Evolutionary conservation across 2,329 filamentous ascomycete species (phyloP).

Genomic region (Fusarium transvaalense): DNA sequence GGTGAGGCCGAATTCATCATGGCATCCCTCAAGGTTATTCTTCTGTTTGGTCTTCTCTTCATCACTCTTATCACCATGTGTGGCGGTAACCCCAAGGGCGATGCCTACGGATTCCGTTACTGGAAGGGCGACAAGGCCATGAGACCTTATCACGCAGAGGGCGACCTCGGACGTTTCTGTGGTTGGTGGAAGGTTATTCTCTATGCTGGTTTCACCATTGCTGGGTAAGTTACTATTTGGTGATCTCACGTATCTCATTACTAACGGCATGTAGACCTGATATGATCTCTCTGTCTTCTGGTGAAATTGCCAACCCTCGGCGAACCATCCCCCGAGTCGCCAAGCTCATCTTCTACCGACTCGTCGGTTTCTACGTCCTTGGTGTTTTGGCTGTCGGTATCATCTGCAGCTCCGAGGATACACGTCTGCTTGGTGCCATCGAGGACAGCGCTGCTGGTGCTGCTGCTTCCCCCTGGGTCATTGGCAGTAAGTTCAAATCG

Average conservation of each 20-base stretch:
- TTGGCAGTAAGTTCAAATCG: conserved; percentile 52
- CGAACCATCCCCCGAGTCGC: conserved; percentile 75
- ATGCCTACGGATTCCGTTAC: conserved; percentile 74
- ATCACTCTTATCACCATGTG: conserved; percentile 77
- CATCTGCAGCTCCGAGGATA: conserved; percentile 64
- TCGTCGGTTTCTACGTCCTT: conserved; percentile 79
- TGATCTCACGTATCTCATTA: neutral
- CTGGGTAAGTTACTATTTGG: conserved; percentile 50
- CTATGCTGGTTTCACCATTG: conserved; percentile 76
- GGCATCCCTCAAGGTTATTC: conserved; percentile 65
- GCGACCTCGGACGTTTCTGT: conserved; percentile 70
- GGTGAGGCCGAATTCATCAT: conserved; percentile 66
- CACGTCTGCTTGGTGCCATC: conserved; percentile 55
- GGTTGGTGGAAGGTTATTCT: conserved; percentile 70
- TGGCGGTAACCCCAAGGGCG: conserved; percentile 72
- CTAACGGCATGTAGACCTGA: conserved; percentile 61
- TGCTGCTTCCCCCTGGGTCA: conserved; percentile 71
- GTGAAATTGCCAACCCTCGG: conserved; percentile 75
- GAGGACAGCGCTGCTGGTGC: conserved; percentile 67
- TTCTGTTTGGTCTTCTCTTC: conserved; percentile 67
- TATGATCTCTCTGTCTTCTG: conserved; percentile 69
- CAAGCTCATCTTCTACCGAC: conserved; percentile 79
- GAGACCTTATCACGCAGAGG: conserved; percentile 55
- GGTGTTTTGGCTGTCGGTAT: conserved; percentile 68
- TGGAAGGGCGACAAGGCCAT: conserved; percentile 58